phyloP scores from a whole-genome alignment of 1,284 basidiomycete species.

The Phaffia rhodozyma region DNA sequence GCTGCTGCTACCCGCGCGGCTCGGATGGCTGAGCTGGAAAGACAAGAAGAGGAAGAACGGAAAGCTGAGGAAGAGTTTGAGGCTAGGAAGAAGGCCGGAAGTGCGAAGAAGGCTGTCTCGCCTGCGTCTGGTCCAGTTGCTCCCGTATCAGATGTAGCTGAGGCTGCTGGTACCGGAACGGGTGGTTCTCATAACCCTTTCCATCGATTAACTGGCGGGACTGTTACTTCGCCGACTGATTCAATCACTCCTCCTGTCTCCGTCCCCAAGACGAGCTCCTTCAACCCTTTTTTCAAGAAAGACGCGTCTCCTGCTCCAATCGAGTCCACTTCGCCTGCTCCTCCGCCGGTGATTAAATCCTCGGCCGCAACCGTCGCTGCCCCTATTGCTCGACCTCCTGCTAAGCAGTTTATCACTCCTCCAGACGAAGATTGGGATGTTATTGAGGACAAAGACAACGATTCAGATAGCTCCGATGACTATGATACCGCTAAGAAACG shows the following conservation, averaged over 20 bases:
- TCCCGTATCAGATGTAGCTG: slow-evolving; percentile 11
- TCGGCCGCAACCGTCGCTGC: slow-evolving; percentile 24
- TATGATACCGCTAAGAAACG: slow-evolving; percentile 49
- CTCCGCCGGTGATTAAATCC: slow-evolving; percentile 25
- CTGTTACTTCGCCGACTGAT: slow-evolving; percentile 22
- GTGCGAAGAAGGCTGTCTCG: slow-evolving; percentile 11
- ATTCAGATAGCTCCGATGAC: slow-evolving; percentile 67
- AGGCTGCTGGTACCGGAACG: slow-evolving; percentile 17
- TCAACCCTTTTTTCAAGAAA: slow-evolving; percentile 40
- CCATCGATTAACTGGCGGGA: slow-evolving; percentile 18
- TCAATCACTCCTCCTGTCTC: slow-evolving; percentile 20
- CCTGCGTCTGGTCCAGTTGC: slow-evolving; percentile 21
- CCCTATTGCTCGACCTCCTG: slow-evolving; percentile 36
- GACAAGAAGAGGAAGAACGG: slow-evolving; percentile 56
- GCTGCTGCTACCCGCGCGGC: slow-evolving; percentile 53
- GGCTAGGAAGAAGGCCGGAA: slow-evolving; percentile 1
- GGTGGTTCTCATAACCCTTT: slow-evolving; percentile 26
- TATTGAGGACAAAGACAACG: slow-evolving; percentile 55
- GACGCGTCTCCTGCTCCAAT: slow-evolving; percentile 19
- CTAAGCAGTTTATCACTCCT: slow-evolving; percentile 51
- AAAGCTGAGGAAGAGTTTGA: slow-evolving; percentile 48
- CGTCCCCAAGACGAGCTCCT: slow-evolving; percentile 20
- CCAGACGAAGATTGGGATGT: slow-evolving; percentile 76
- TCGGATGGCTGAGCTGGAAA: slow-evolving; percentile 53
- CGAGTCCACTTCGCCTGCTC: slow-evolving; percentile 22